Evolutionary conservation across 2,329 filamentous ascomycete genomes (phyloP), one percentile per base, ranked within the genome.

Genomic region (Epichloe bromicola): DNA sequence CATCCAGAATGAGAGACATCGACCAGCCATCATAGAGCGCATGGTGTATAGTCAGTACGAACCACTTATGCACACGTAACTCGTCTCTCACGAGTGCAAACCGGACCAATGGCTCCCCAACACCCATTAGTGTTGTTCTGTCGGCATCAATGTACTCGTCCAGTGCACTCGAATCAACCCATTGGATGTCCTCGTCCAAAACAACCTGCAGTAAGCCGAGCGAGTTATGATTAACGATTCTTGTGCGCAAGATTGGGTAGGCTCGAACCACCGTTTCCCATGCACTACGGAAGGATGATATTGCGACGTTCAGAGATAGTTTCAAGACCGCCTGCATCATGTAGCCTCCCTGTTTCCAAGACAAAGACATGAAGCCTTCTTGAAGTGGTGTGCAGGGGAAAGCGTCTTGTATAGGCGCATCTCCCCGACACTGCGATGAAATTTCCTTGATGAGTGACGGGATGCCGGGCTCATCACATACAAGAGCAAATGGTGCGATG

Each of bases 1-100:
- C 63, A 2, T 71, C 57, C 4, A 72, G 54, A 2, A 67, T 68
- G 63, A 73, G 68, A 1, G 67, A 70, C 68, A 74, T 73, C 10
- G 74, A 54, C 54, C 53, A 56, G n/a, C 53, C 75, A 43, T 79
- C 76, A 49, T 78, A 78, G 0, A 77, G 58, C 7, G 70, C 71
- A 51, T 78, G 75, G 52, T 76, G 74, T 57, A 73, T 68, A 0
- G 43, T 51, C 46, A 46, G 19, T 3, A 46, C 70, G 70, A 56
- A 71, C 60, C 17, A 74, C 65, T 52, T 74, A 67, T 52, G 68
- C 59, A 8, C 4, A 53, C 47, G 58, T 59, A 30, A 53, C 4
- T 60, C 57, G 23, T 65, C 60, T 3, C 56, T 48, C 3, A 72
- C 57, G 7, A 74, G 58, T 3, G 65, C 67, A 48, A 69, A 72